Percentiles rank a stretch among this genome's conserved stretches.
Evolutionary conservation across 495 filamentous ascomycete species (phyloP).

Genomic region (Neurospora intermedia): DNA sequence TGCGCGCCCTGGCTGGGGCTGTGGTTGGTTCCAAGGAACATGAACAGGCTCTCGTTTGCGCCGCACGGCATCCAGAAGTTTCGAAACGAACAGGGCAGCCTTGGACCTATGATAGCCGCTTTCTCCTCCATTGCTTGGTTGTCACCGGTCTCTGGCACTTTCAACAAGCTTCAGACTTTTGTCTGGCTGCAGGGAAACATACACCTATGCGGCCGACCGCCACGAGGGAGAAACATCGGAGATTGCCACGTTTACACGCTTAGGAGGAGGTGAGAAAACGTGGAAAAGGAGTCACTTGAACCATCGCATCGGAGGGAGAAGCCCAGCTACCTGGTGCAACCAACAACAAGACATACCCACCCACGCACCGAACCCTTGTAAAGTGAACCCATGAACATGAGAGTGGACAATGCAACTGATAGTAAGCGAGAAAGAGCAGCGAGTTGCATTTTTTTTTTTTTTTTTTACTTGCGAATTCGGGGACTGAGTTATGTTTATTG

Average conservation of each 20-base stretch:
- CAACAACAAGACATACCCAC: neutral
- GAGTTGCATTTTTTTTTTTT: neutral
- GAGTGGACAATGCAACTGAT: neutral
- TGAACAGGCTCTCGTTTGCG: neutral
- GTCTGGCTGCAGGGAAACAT: neutral
- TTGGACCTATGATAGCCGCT: neutral
- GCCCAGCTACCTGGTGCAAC: neutral
- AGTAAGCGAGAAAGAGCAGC: neutral
- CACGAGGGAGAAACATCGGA: neutral
- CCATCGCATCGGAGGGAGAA: neutral
- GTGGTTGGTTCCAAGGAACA: neutral
- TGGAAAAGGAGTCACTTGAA: neutral
- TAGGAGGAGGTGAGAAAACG: neutral
- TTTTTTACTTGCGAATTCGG: neutral
- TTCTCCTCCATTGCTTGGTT: neutral
- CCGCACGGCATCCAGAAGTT: neutral
- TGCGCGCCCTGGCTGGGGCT: neutral
- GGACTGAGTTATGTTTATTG: neutral
- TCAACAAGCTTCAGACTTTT: neutral
- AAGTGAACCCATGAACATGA: neutral
- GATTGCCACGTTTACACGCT: neutral
- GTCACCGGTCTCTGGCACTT: neutral
- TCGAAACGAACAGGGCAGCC: neutral
- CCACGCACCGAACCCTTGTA: neutral
- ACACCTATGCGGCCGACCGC: neutral